Base-by-base conservation (phyloP, 768 basidiomycete genomes). In the Amanita pallidorosea region DNA sequence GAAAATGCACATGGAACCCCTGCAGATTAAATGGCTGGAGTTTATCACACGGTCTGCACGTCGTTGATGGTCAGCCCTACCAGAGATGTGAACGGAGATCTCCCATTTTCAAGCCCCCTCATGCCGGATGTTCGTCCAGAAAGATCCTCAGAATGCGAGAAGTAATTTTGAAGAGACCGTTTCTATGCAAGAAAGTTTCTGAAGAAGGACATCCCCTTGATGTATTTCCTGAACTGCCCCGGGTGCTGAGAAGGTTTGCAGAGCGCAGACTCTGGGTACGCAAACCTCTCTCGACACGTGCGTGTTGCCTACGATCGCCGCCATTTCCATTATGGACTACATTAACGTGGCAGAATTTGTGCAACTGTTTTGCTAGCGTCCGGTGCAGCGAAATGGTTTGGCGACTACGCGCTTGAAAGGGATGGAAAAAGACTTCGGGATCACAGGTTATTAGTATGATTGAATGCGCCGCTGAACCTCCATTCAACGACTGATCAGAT, bases 301-400 rank as follows among this genome's bases (percentile, higher is more conserved):
- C 33, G 62, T 84, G 3, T 58, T 85, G 43, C 78, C 79, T 0
- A 76, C 76, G 0, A 73, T 84, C 35, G 65, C 80, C 17, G 47
- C 81, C 47, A 79, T 83, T 31, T 81, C 66, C 55, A 72, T 84
- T 53, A 75, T 83, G 77, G 84, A 83, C 55, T 81, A 80, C 55
- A 81, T 84, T 53, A 81, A 83, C 60, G 81, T 83, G 53, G 54
- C 35, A 35, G 18, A 25, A 9, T 11, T 46, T 11, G 12, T 27
- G 5, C 33, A 20, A 9, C 6, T 37, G 37, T 42, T 41, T 25
- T 34, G n/a, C 18, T 5, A 17, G 40, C n/a, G 47, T 34, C 47
- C 7, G 15, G 11, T 40, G 13, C 42, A 78, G 76, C 67, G 76
- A n/a, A 70, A 66, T 47, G 76, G 72, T 1, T 61, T 78, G n/a